Evolutionary conservation across 371 early-diverging fungal species (phyloP), one percentile per base, ranked within the genome.

Genomic region (Capniomyces stellatus): DNA sequence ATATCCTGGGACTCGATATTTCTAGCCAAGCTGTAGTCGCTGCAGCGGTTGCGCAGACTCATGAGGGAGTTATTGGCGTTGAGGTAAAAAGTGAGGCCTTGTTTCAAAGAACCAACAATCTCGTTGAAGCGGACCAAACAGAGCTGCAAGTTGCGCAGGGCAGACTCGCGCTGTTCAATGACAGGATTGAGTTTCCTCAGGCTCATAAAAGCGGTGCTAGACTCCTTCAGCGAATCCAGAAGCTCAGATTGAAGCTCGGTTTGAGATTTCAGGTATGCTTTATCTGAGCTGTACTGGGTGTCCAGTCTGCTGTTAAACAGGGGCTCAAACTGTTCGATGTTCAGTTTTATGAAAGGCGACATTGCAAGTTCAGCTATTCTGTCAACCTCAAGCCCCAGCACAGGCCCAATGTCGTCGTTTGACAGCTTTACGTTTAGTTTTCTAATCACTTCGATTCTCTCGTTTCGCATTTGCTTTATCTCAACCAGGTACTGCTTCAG

Each of bases 51-150:
- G 47, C 65, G 68, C 46, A n/a, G n/a, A n/a, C n/a, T n/a, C n/a
- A n/a, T n/a, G n/a, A n/a, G n/a, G n/a, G n/a, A n/a, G n/a, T n/a
- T n/a, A n/a, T n/a, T n/a, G n/a, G n/a, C n/a, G n/a, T n/a, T n/a
- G n/a, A n/a, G n/a, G n/a, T 86, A 85, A 63, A 87, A 88, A 55
- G 75, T 73, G 13, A 76, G 61, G 4, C 86, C 88, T 58, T 86
- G 83, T 21, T 72, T 66, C 29, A 87, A 58, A 48, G 81, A 81
- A 8, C 64, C 68, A 22, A 74, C 66, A 18, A 83, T 77, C 30
- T 82, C 79, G 53, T 72, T 71, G 62, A 76, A 86, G 46, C 73
- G 71, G 56, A 74, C 70, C 58, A 77, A 80, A 0, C 77, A 84
- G 1, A 64, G 68, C 29, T 83, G 83, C 51, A 86, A 64, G 49